Base-by-base conservation (phyloP, 2,329 filamentous ascomycete genomes). In the Arthrobotrys iridis region DNA sequence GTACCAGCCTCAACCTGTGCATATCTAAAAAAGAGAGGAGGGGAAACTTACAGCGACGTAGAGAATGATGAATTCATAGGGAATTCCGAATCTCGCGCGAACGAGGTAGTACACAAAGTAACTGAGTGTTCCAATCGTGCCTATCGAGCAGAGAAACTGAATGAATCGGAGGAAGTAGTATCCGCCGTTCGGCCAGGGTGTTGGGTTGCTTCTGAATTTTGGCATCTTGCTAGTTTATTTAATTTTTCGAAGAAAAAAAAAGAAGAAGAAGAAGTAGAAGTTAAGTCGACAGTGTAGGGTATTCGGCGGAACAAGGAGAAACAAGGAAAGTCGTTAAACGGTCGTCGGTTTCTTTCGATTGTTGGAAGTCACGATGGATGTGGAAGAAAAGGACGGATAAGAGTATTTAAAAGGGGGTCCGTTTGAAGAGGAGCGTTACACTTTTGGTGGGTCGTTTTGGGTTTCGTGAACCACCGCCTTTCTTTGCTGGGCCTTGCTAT, bases 41-140 rank as follows among this genome's bases (percentile, higher is more conserved):
- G 22, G 26, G 28, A 11, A 28, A 71, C 72, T 65, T 65, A 76
- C 72, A 18, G 72, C 72, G 30, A 71, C 60, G 26, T 71, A 70
- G 7, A 71, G 65, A 41, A 76, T 71, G 43, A 71, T 71, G 30
- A 76, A 76, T 41, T 71, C 72, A 15, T 58, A 59, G 6, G 72
- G 72, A 11, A 66, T 41, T 20, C 65, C 60, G 22, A 76, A 26
- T 28, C 58, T 43, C 22, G 48, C 66, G 10, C 59, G 58, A 33
- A 76, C 55, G 65, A 76, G 72, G 50, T 71, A 65, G 50, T 71
- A 70, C 45, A 71, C 43, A 40, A 76, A 76, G 52, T 76, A 76
- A 15, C 65, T 65, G 15, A 76, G 58, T 6, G 60, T 71, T 33
- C 65, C 65, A 18, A 76, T 65, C 3, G 46, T 66, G 15, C 72